Percentiles rank a stretch among this genome's conserved stretches.
phyloP scores from a whole-genome alignment of 2,329 filamentous ascomycete genomes.

The Pseudogymnoascus sp. region DNA sequence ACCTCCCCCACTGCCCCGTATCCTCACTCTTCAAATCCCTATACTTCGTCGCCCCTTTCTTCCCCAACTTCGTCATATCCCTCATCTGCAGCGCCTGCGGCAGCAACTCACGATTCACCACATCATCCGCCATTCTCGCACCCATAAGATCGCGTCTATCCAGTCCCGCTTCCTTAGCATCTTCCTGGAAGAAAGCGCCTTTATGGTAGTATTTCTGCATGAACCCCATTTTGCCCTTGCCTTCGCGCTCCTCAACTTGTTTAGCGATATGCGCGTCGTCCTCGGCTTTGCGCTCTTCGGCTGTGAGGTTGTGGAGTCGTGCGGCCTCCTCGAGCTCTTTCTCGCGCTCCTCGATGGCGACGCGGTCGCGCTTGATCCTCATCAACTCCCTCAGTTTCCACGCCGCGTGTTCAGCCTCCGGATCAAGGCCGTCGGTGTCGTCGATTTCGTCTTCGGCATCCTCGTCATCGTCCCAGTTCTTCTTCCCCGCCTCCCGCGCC shows the following conservation, averaged over 20 bases:
- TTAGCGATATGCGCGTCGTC: conserved; percentile 68
- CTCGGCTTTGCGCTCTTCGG: conserved; percentile 74
- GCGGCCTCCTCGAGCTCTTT: conserved; percentile 83
- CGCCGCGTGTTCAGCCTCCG: conserved; percentile 78
- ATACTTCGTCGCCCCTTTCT: conserved; percentile 86
- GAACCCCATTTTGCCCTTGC: conserved; percentile 68
- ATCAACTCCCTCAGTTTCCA: conserved; percentile 92
- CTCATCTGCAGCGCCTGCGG: conserved; percentile 88
- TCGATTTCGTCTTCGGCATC: conserved; percentile 68
- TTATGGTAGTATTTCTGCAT: conserved; percentile 98
- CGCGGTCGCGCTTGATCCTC: conserved; percentile 77
- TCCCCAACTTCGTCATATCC: conserved; percentile 88
- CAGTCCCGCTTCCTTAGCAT: conserved; percentile 65
- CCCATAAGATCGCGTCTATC: conserved; percentile 81
- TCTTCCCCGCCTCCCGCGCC: conserved; percentile 65
- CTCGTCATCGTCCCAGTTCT: conserved; percentile 74
- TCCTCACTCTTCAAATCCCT: conserved; percentile 83
- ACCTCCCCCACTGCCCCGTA: conserved; percentile 75
- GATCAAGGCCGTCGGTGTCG: conserved; percentile 79
- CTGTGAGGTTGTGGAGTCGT: conserved; percentile 74
- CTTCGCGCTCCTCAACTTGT: conserved; percentile 53
- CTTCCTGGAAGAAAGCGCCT: conserved; percentile 88
- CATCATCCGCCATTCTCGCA: conserved; percentile 71
- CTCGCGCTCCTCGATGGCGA: conserved; percentile 75
- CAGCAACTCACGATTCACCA: conserved; percentile 70